These are phyloP conservation scores for Trichosporon inkin DNA, from an alignment of 1,284 basidiomycete species.

Conservation along the genomic window DNA sequence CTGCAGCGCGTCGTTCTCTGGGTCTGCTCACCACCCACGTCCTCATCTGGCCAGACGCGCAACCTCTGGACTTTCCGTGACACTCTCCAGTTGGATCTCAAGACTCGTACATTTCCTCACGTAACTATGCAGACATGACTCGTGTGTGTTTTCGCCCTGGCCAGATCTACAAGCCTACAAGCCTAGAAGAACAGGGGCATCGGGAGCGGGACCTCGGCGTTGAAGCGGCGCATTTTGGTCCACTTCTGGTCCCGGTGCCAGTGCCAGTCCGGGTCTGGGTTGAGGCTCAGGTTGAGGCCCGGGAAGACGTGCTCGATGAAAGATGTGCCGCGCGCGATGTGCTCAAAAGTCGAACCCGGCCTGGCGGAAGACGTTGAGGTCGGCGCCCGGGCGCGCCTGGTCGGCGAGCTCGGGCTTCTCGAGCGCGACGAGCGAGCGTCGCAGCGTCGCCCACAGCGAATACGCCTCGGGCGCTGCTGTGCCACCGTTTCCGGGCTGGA, in stretches of 20 bases:
- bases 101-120: too few species aligned
- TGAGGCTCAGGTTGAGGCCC: neutral
- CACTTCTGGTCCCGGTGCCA: neutral
- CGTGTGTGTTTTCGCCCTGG: too few species aligned
- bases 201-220: neutral
- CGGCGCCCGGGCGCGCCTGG: constrained; percentile 52
- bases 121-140: too few species aligned
- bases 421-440: constrained; percentile 73
- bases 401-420: constrained; percentile 56
- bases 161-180: constrained; percentile 1
- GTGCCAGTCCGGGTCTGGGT: neutral
- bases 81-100: too few species aligned
- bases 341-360: constrained; percentile 77
- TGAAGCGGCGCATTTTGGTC: neutral
- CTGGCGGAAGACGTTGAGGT: constrained; percentile 67
- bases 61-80: too few species aligned
- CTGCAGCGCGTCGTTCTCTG: too few species aligned
- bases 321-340: neutral
- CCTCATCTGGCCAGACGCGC: too few species aligned
- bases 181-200: neutral
- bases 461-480: constrained; percentile 49
- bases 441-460: constrained; percentile 87
- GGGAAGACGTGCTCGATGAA: neutral
- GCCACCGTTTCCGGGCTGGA: constrained; percentile 57
- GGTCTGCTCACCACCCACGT: too few species aligned